phyloP scores from a whole-genome alignment of 352 stramenopile species.

The Phytophthora sp. region DNA sequence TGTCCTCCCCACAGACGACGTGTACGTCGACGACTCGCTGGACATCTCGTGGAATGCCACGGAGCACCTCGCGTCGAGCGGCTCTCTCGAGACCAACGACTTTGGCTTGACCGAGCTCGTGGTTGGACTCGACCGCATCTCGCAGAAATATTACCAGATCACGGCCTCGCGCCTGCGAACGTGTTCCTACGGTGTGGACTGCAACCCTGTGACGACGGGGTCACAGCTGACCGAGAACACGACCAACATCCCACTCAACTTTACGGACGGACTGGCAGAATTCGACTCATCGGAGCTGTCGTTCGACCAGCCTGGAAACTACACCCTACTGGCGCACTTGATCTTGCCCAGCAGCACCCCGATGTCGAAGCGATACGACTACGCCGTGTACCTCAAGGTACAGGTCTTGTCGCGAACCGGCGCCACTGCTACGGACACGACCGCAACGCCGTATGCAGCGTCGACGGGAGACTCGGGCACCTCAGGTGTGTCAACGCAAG shows the following conservation, averaged over 20 bases:
- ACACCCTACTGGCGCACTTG: slow-evolving; percentile 67
- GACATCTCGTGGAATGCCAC: slow-evolving; percentile 73
- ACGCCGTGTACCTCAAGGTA: slow-evolving; percentile 61
- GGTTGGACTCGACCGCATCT: slow-evolving; percentile 55
- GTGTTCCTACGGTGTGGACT: slow-evolving; percentile 51
- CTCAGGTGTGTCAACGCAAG: slow-evolving; percentile 61
- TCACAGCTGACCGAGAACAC: slow-evolving; percentile 55
- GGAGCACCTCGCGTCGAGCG: slow-evolving; percentile 42
- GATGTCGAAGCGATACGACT: slow-evolving; percentile 65
- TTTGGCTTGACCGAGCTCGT: slow-evolving; percentile 56
- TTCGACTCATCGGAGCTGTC: slow-evolving; percentile 67
- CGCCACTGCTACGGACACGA: slow-evolving; percentile 34
- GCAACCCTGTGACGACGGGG: slow-evolving; percentile 56
- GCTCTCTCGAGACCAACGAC: slow-evolving; percentile 45
- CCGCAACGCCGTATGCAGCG: slow-evolving; percentile 44
- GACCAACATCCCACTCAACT: slow-evolving; percentile 61
- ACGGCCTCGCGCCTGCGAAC: slow-evolving; percentile 61
- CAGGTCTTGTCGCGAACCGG: slow-evolving; percentile 38
- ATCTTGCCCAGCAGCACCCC: slow-evolving; percentile 56
- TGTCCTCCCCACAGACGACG: slow-evolving; percentile 41
- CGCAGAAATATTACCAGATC: slow-evolving; percentile 59
- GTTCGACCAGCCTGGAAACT: slow-evolving; percentile 54
- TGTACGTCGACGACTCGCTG: slow-evolving; percentile 67
- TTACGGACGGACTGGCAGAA: slow-evolving; percentile 47
- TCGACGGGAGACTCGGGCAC: slow-evolving; percentile 26